A percentile compares a stretch with the other conserved stretches of the same genome.
phyloP scores from a whole-genome alignment of 257 asterid genomes.

The Fraxinus americana region DNA sequence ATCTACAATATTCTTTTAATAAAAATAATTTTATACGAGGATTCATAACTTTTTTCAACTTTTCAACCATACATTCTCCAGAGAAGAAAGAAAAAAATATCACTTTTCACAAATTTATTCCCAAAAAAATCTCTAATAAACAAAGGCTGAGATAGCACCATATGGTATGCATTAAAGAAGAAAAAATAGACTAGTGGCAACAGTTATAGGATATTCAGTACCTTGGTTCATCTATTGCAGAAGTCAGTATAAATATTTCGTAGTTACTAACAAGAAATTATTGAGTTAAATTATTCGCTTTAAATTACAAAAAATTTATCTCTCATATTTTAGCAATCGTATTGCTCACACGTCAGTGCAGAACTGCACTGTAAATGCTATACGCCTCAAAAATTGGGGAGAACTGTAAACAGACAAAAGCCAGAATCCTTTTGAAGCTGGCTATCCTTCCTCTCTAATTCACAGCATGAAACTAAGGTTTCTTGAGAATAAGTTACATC shows the following conservation, averaged over 20 bases:
- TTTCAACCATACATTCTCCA: too few species aligned
- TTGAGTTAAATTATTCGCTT: not conserved
- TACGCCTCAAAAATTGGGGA: constrained; percentile 27
- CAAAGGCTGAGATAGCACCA: too few species aligned
- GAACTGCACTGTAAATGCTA: constrained; percentile 31
- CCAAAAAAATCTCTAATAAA: too few species aligned
- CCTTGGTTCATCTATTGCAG: not conserved
- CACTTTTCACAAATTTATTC: too few species aligned
- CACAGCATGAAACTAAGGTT: constrained; percentile 14
- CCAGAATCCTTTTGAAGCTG: constrained; percentile 19
- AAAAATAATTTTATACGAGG: too few species aligned
- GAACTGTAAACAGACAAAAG: constrained; percentile 1
- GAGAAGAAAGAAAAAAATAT: too few species aligned
- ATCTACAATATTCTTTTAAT: too few species aligned
- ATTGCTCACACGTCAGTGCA: constrained; percentile 26
- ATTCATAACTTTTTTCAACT: too few species aligned
- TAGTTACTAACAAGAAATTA: constrained; percentile 5
- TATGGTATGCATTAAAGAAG: not conserved
- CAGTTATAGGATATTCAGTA: not conserved
- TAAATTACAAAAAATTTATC: constrained; percentile 14
- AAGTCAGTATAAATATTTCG: not conserved
- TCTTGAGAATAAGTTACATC: constrained; percentile 19
- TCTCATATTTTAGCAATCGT: constrained; percentile 21
- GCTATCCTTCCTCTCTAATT: constrained; percentile 28
- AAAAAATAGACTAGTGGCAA: not conserved